Percentiles rank a stretch among this genome's conserved stretches.
Conservation (phyloP, 148 eudicot species). For the Fagopyrum homotropicum region DNA sequence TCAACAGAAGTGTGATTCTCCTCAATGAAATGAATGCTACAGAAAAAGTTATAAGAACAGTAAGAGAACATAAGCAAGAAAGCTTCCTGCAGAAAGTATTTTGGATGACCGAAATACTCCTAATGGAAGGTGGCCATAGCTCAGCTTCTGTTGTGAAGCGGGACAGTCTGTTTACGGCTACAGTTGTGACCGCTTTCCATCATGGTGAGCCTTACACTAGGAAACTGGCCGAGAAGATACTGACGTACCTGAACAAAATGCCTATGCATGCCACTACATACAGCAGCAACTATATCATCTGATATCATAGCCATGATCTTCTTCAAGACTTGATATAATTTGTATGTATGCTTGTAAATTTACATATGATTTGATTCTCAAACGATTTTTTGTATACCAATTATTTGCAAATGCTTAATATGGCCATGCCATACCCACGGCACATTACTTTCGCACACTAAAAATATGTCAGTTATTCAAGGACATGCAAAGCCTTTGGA, state of each 20-base stretch:
- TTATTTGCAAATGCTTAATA: background rate
- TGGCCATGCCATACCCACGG: background rate
- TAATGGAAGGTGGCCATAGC: conserved; percentile 49
- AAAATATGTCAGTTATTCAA: background rate
- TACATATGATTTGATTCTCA: background rate
- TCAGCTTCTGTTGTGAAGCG: conserved; percentile 42
- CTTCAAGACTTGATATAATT: background rate
- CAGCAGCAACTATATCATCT: conserved; percentile 15
- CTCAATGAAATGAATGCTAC: conserved; percentile 40
- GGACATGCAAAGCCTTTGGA: background rate
- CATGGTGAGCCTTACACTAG: conserved; percentile 63
- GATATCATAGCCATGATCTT: background rate
- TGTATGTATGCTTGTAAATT: background rate
- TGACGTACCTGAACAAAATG: conserved; percentile 56
- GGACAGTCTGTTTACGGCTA: conserved; percentile 44
- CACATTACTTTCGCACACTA: background rate
- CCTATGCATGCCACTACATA: conserved; percentile 40
- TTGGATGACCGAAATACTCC: conserved; percentile 66
- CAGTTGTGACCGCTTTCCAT: conserved; percentile 61
- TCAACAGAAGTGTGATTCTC: conserved; percentile 45
- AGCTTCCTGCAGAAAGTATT: conserved; percentile 53
- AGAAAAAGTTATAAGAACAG: conserved; percentile 44
- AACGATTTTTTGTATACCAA: background rate
- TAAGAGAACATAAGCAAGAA: conserved; percentile 57
- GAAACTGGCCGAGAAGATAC: conserved; percentile 72